Evolutionary conservation across 2,329 filamentous ascomycete genomes (phyloP).

Genomic region (Epicoccum sorghinum): DNA sequence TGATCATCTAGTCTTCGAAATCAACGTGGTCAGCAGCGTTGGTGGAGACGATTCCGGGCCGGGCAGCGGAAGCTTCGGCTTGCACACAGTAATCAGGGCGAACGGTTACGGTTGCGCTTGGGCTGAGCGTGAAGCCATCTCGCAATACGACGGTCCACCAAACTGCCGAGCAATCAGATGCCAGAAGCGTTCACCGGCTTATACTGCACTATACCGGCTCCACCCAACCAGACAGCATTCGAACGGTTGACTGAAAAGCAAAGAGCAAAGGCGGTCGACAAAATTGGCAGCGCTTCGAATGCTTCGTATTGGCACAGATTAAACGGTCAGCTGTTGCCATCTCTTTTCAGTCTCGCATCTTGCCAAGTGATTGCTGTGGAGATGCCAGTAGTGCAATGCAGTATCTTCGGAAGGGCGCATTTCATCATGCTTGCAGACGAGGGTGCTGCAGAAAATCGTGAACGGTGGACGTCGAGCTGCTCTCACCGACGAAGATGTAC

Average conservation of each 20-base stretch:
- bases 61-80: constrained; percentile 6
- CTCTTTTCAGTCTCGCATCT: no score
- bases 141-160: constrained; percentile 6
- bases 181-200: constrained; percentile 16
- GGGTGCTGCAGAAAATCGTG: not conserved
- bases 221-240: no score
- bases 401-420: constrained; percentile 8
- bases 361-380: not conserved
- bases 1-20: not conserved
- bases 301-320: no score
- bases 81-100: not conserved
- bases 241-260: no score
- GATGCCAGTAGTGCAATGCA: not conserved
- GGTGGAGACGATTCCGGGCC: constrained; percentile 1
- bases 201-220: no score
- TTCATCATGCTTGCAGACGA: constrained; percentile 10
- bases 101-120: not conserved
- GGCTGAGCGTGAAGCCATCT: not conserved
- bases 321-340: no score
- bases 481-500: constrained; percentile 38
- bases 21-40: not conserved
- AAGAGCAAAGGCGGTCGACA: no score
- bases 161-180: constrained; percentile 11
- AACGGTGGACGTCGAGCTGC: constrained; percentile 24
- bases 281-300: no score